Percentiles rank a stretch among this genome's conserved stretches.
phyloP scores from a whole-genome alignment of 2,329 filamentous ascomycete genomes.

The Phialemoniopsis sp. region DNA sequence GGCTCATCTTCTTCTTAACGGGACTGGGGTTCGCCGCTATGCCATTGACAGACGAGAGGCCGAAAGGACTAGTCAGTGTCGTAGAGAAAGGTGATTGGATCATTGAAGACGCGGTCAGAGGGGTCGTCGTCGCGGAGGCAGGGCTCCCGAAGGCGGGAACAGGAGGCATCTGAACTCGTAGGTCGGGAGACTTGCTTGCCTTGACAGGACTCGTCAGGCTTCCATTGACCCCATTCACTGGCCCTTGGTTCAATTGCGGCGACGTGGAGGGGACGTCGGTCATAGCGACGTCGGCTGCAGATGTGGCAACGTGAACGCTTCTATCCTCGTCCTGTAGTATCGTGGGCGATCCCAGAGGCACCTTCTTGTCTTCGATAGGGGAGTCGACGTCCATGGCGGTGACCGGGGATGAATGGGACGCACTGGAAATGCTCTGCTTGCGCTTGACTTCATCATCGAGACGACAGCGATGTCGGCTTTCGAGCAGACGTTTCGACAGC shows the following conservation, averaged over 20 bases:
- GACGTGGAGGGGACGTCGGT: constrained; percentile 24
- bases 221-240: too few relatives aligned
- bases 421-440: constrained; percentile 16
- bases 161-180: constrained; percentile 54
- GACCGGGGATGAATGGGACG: constrained; percentile 22
- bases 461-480: constrained; percentile 38
- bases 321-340: too few relatives aligned
- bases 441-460: constrained; percentile 33
- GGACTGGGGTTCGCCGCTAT: constrained; percentile 49
- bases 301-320: constrained; percentile 6
- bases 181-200: constrained; percentile 37
- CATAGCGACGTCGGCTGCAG: constrained; percentile 20
- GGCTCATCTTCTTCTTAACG: constrained; percentile 62
- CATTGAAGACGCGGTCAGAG: constrained; percentile 38
- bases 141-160: constrained; percentile 41
- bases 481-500: constrained; percentile 47
- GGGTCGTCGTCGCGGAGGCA: constrained; percentile 33
- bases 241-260: too few relatives aligned
- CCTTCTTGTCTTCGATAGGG: constrained; percentile 12
- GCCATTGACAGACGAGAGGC: constrained; percentile 35
- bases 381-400: constrained; percentile 36
- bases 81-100: constrained; percentile 47
- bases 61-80: constrained; percentile 37
- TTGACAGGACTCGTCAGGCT: neutral
- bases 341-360: constrained; percentile 3